Evolutionary conservation across 108 stramenopile genomes (phyloP).

Genomic region (Skeletonema costatum): DNA sequence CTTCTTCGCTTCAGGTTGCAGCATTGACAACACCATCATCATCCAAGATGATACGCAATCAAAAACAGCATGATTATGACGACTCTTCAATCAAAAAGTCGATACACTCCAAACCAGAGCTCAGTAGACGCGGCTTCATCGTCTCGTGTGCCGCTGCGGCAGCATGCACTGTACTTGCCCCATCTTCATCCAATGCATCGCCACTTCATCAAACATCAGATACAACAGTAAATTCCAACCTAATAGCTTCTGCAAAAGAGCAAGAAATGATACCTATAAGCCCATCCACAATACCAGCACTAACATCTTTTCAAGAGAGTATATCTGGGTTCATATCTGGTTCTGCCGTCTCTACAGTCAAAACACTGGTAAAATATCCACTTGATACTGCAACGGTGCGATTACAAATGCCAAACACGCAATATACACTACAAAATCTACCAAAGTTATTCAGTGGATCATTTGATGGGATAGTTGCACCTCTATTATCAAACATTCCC

Average conservation of each 20-base stretch:
- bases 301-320: conserved; percentile 63
- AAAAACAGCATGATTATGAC: background rate
- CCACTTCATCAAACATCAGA: background rate
- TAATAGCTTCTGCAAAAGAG: background rate
- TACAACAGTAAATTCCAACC: background rate
- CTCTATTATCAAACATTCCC: conserved; percentile 76
- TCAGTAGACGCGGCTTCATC: conserved; percentile 15
- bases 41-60: background rate
- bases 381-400: conserved; percentile 84
- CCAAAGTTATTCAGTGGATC: conserved; percentile 55
- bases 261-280: background rate
- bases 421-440: conserved; percentile 52
- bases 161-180: background rate
- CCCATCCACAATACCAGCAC: background rate
- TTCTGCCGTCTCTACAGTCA: conserved; percentile 58
- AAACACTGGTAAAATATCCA: conserved; percentile 84
- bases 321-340: conserved; percentile 81
- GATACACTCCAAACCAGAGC: background rate
- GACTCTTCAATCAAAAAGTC: background rate
- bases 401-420: conserved; percentile 75
- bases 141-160: conserved; percentile 7
- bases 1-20: background rate
- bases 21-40: background rate
- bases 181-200: conserved; percentile 8
- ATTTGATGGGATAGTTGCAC: conserved; percentile 60